Percentiles rank a stretch among this genome's conserved stretches.
Evolutionary conservation across 2,329 filamentous ascomycete species (phyloP).

Genomic region (Beauveria pseudobassiana): DNA sequence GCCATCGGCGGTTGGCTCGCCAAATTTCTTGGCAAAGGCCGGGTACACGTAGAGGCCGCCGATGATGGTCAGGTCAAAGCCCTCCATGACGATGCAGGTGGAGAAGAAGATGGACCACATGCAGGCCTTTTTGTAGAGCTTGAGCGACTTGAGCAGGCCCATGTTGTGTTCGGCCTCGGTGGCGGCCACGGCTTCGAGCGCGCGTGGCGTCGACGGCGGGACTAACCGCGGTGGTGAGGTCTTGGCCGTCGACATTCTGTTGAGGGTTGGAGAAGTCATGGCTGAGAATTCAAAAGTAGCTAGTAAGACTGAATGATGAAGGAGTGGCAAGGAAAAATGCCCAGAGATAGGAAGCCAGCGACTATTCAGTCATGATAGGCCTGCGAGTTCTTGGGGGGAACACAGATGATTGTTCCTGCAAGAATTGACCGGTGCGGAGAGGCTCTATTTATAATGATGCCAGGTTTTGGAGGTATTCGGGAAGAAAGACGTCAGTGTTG

Average conservation of each 20-base stretch:
- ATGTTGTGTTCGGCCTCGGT: constrained; percentile 28
- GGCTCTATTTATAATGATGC: background rate
- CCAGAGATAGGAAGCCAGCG: background rate
- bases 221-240: background rate
- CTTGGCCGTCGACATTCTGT: background rate
- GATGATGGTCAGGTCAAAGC: constrained; percentile 33
- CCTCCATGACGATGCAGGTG: constrained; percentile 32
- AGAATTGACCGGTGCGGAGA: background rate
- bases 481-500: background rate
- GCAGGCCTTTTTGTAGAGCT: constrained; percentile 31
- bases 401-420: background rate
- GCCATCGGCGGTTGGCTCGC: constrained; percentile 24
- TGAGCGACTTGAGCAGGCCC: constrained; percentile 27
- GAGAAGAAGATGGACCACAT: constrained; percentile 32
- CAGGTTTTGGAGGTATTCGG: background rate
- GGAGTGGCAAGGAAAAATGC: background rate
- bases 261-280: background rate
- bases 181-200: constrained; percentile 18
- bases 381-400: background rate
- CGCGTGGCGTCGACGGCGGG: background rate
- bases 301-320: background rate
- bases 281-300: background rate
- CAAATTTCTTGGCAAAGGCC: constrained; percentile 33
- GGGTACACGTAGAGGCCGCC: constrained; percentile 34
- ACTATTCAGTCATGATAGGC: constrained; percentile 4